phyloP scores from a whole-genome alignment of 139 green algal genomes.

The Volvox reticuliferus region DNA sequence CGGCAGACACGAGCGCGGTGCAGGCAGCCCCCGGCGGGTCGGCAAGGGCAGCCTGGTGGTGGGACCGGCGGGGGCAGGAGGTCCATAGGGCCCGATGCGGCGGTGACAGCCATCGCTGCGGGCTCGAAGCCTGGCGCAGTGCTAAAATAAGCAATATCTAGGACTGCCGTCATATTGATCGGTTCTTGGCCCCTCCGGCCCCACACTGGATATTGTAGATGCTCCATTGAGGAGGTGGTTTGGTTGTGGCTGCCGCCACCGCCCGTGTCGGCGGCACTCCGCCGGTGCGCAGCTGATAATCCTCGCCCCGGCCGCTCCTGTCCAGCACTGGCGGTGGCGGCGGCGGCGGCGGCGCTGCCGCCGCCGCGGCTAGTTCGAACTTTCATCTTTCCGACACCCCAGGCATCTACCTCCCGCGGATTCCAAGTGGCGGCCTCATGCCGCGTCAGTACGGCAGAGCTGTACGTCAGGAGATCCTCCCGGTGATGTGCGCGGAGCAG shows the following conservation, averaged over 20 bases:
- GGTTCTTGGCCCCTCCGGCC: background rate
- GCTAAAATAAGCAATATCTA: constrained; percentile 10
- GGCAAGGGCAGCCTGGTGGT: constrained; percentile 39
- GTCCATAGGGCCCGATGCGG: background rate
- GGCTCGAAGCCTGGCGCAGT: background rate
- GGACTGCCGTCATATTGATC: background rate
- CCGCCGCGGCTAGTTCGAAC: background rate
- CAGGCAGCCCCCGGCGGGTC: constrained; percentile 12
- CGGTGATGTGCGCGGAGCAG: background rate
- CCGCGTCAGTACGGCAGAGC: background rate
- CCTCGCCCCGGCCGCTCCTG: background rate
- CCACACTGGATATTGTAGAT: background rate
- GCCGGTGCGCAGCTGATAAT: too few species aligned
- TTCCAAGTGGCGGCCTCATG: background rate
- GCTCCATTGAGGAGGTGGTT: background rate
- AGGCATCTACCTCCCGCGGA: background rate
- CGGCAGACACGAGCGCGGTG: constrained; percentile 29
- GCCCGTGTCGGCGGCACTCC: background rate
- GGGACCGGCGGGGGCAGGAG: background rate
- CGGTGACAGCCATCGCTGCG: background rate
- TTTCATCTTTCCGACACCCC: background rate
- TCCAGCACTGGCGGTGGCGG: background rate
- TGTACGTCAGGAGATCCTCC: background rate
- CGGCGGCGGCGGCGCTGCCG: background rate
- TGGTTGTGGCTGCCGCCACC: background rate